Percentiles rank a stretch among this genome's conserved stretches.
These are phyloP conservation scores for Ricinus communis DNA, from an alignment of 345 rosid genomes.

Conservation along the genomic window DNA sequence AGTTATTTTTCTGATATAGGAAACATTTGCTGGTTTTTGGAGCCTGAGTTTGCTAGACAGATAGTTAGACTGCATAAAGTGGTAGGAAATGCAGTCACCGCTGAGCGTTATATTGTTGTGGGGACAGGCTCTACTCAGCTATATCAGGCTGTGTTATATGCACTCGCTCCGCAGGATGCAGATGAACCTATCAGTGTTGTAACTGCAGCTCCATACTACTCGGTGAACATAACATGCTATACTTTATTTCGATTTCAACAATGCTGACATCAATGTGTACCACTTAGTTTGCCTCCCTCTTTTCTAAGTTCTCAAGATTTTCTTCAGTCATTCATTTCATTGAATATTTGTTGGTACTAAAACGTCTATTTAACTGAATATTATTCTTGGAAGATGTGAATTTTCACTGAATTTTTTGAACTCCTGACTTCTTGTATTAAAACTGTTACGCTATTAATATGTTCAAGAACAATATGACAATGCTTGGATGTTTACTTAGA, in stretches of 20 bases:
- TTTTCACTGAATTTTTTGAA: no score
- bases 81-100: slow-evolving; percentile 82
- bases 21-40: slow-evolving; percentile 86
- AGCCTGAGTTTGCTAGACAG: slow-evolving; percentile 64
- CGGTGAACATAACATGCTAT: slow-evolving; percentile 45
- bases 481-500: neutral
- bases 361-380: no score
- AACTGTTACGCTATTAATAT: no score
- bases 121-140: slow-evolving; percentile 95
- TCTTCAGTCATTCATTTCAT: no score
- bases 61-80: slow-evolving; percentile 59
- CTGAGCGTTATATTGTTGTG: slow-evolving; percentile 63
- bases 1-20: slow-evolving; percentile 77
- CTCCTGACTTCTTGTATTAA: no score
- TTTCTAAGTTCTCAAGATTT: no score
- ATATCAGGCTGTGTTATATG: slow-evolving; percentile 79
- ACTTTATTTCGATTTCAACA: neutral
- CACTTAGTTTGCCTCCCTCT: no score
- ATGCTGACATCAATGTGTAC: neutral
- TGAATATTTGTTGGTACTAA: no score
- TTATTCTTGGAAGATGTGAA: no score
- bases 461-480: neutral
- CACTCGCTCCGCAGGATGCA: slow-evolving; percentile 57
- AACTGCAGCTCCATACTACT: slow-evolving; percentile 77
- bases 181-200: slow-evolving; percentile 68